phyloP scores from a whole-genome alignment of 257 asterid species.

The Rehmannia glutinosa region DNA sequence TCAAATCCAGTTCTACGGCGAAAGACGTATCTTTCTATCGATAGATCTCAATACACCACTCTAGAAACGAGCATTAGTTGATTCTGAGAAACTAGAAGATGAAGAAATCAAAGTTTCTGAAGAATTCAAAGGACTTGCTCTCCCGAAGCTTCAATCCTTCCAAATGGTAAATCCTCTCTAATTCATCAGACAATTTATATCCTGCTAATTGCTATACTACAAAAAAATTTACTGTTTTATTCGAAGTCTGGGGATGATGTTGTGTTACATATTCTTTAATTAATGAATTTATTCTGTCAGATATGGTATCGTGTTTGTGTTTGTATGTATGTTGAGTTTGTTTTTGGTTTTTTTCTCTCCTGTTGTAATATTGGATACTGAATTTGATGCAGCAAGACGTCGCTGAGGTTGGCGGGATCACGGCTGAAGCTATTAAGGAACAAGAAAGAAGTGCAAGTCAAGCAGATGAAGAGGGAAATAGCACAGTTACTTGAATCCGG shows the following conservation, averaged over 20 bases:
- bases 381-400: constrained; percentile 63
- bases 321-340: background rate
- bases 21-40: background rate
- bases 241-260: too few species aligned
- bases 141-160: constrained; percentile 79
- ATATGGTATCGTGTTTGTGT: background rate
- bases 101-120: constrained; percentile 76
- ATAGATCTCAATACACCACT: background rate
- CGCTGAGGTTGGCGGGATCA: constrained; percentile 66
- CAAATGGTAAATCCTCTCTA: constrained; percentile 56
- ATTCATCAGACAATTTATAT: too few species aligned
- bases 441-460: constrained; percentile 74
- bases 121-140: constrained; percentile 64
- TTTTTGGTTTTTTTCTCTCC: background rate
- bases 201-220: too few species aligned
- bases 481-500: constrained; percentile 80
- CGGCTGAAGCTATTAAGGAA: constrained; percentile 79
- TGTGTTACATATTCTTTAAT: too few species aligned
- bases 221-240: background rate
- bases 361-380: constrained; percentile 7
- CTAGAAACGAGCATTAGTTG: background rate
- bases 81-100: constrained; percentile 28
- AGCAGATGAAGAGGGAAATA: constrained; percentile 76
- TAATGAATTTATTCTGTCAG: background rate
- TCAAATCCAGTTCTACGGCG: background rate